Percentiles rank a stretch among this genome's conserved stretches.
phyloP scores from a whole-genome alignment of 768 basidiomycete genomes.

The Rhodosporidiobolus odoratus region DNA sequence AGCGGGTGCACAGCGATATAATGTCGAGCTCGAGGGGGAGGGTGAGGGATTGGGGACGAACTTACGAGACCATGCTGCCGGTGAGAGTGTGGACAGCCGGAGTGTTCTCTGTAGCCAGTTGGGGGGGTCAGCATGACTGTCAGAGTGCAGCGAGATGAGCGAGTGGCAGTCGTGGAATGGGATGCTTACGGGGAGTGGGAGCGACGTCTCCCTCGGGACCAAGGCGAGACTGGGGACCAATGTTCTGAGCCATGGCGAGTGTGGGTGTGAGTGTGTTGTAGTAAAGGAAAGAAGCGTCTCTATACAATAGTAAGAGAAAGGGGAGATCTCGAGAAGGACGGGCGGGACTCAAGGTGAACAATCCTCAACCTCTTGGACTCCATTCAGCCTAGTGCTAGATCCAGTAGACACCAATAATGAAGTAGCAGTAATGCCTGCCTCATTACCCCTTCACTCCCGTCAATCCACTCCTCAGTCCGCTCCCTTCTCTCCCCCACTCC shows the following conservation, averaged over 20 bases:
- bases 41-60: background rate
- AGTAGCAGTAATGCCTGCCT: background rate
- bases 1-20: too few species aligned
- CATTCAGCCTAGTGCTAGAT: too few species aligned
- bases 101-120: constrained; percentile 25
- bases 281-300: background rate
- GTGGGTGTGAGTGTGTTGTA: background rate
- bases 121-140: background rate
- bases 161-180: background rate
- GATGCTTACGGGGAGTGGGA: constrained; percentile 19
- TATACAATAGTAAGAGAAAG: background rate
- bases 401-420: too few species aligned
- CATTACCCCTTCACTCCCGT: background rate
- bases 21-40: background rate
- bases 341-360: too few species aligned
- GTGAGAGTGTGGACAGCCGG: constrained; percentile 37
- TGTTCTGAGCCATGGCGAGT: constrained; percentile 25
- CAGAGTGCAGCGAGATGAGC: background rate
- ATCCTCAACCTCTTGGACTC: too few species aligned
- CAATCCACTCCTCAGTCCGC: background rate
- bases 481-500: background rate
- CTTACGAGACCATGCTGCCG: constrained; percentile 32
- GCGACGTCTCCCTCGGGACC: constrained; percentile 31
- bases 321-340: background rate
- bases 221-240: constrained; percentile 25